Percentiles rank a stretch among this genome's conserved stretches.
These are phyloP conservation scores for Yamadazyma phyllophila DNA, from an alignment of 805 yeast genomes.

Conservation along the genomic window DNA sequence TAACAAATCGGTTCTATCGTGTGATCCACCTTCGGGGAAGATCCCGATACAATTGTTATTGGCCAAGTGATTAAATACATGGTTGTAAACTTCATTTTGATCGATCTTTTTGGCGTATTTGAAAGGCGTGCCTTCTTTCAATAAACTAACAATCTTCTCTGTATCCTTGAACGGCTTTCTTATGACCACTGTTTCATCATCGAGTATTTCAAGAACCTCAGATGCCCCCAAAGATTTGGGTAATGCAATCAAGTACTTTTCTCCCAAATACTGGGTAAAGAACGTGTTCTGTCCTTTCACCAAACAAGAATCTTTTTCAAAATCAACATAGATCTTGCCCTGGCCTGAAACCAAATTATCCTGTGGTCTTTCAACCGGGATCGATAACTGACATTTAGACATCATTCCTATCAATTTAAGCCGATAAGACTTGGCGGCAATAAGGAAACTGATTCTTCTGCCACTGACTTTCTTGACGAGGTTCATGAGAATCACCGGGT, in stretches of 20 bases:
- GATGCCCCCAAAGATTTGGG: constrained; percentile 77
- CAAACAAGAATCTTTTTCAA: constrained; percentile 48
- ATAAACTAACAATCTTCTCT: constrained; percentile 40
- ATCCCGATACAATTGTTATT: constrained; percentile 84
- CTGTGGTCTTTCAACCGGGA: constrained; percentile 92
- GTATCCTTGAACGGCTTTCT: constrained; percentile 67
- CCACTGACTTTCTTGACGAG: constrained; percentile 68
- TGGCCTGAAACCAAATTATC: constrained; percentile 69
- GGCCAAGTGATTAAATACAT: constrained; percentile 80
- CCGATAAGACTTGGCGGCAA: constrained; percentile 77
- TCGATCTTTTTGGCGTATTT: constrained; percentile 81
- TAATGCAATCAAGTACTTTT: constrained; percentile 68
- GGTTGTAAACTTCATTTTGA: constrained; percentile 78
- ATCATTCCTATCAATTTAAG: constrained; percentile 69
- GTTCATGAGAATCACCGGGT: constrained; percentile 77
- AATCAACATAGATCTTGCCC: constrained; percentile 62
- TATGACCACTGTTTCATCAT: constrained; percentile 68
- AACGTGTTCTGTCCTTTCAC: constrained; percentile 65
- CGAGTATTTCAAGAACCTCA: constrained; percentile 62
- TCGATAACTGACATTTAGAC: constrained; percentile 73
- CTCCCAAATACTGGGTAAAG: constrained; percentile 62
- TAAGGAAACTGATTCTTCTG: constrained; percentile 73
- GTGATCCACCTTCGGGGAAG: constrained; percentile 98
- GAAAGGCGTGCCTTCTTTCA: constrained; percentile 54
- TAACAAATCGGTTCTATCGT: constrained; percentile 85